phyloP scores from a whole-genome alignment of 352 stramenopile genomes.

The Globisporangium paddicum region DNA sequence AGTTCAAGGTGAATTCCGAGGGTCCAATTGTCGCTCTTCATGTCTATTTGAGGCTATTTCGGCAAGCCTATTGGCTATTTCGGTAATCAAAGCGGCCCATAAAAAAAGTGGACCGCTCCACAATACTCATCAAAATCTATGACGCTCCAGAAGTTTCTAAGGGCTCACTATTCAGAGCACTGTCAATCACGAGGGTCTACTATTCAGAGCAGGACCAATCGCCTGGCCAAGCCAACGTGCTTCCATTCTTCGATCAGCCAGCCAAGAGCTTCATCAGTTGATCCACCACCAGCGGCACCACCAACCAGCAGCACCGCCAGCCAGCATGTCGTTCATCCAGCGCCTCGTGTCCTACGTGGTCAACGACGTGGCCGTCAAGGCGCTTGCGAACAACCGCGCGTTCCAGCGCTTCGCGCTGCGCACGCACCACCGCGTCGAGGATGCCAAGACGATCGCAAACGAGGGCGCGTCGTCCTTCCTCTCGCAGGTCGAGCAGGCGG shows the following conservation, averaged over 20 bases:
- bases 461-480: conserved; percentile 40
- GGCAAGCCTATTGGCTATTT: too few relatives aligned
- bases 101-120: not conserved
- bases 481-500: conserved; percentile 50
- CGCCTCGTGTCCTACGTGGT: conserved; percentile 75
- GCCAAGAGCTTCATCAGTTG: not conserved
- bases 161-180: not conserved
- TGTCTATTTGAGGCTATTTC: too few relatives aligned
- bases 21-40: too few relatives aligned
- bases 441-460: conserved; percentile 70
- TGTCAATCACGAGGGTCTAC: too few relatives aligned
- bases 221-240: not conserved
- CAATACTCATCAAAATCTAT: not conserved
- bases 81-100: too few relatives aligned
- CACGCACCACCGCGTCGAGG: conserved; percentile 79
- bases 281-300: not conserved
- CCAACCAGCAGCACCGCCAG: not conserved
- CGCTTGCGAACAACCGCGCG: conserved; percentile 69
- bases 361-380: conserved; percentile 84
- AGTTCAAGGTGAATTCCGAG: too few relatives aligned
- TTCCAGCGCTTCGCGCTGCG: conserved; percentile 86
- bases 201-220: not conserved
- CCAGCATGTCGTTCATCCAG: conserved; percentile 78
- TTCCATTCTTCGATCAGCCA: not conserved
- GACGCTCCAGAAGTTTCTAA: not conserved